Conservation (phyloP, 108 stramenopile genomes). For the Bacterosira constricta region DNA sequence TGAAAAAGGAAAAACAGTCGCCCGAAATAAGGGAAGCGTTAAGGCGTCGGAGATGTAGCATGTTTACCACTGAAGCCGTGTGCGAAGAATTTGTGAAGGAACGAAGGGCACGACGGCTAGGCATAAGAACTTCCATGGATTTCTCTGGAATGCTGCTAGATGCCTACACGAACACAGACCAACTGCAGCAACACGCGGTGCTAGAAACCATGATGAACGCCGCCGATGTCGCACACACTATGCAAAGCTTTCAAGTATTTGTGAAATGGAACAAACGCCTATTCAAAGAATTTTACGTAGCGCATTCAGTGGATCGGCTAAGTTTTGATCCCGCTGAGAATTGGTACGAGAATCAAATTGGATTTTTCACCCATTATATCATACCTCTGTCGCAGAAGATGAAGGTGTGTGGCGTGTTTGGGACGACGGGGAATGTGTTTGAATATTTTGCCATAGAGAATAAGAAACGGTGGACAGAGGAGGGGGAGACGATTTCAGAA, state of each 20-base stretch:
- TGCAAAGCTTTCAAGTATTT: constrained; percentile 58
- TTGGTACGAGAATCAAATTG: constrained; percentile 59
- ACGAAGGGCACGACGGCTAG: constrained; percentile 14
- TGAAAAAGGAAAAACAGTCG: constrained; percentile 7
- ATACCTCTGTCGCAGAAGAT: constrained; percentile 51
- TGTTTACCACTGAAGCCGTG: constrained; percentile 19
- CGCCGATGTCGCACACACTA: constrained; percentile 60
- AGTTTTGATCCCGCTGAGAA: constrained; percentile 41
- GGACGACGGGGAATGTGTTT: constrained; percentile 33
- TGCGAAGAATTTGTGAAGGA: constrained; percentile 22
- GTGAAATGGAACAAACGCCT: constrained; percentile 61
- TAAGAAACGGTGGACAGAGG: constrained; percentile 32
- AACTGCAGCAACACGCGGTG: constrained; percentile 45
- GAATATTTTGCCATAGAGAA: constrained; percentile 49
- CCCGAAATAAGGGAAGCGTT: constrained; percentile 22
- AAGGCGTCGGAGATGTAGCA: constrained; percentile 23
- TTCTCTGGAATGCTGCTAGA: constrained; percentile 41
- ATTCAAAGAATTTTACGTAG: constrained; percentile 53
- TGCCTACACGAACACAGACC: constrained; percentile 19
- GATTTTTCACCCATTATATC: constrained; percentile 52
- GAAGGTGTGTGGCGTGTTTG: constrained; percentile 44
- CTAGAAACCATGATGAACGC: constrained; percentile 63
- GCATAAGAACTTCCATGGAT: constrained; percentile 40
- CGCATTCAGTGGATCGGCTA: constrained; percentile 17
- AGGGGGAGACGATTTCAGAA: constrained; percentile 37